These are phyloP conservation scores for Gentiana dahurica DNA, from an alignment of 257 asterid species.

Conservation along the genomic window DNA sequence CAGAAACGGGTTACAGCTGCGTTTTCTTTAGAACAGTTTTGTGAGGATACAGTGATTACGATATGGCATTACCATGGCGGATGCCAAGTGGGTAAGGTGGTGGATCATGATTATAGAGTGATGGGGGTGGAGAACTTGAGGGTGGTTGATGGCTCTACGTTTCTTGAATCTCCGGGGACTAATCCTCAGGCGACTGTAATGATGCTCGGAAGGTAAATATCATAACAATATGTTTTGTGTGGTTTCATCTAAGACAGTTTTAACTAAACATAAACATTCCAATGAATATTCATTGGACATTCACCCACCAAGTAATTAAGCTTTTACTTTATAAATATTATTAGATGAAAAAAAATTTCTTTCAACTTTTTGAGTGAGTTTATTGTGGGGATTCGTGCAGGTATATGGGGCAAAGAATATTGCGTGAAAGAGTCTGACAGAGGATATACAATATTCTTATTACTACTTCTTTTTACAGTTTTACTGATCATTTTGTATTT, in stretches of 20 bases:
- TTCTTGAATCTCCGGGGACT: constrained; percentile 54
- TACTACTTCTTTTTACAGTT: too few relatives aligned
- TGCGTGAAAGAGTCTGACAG: constrained; percentile 12
- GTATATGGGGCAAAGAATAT: constrained; percentile 59
- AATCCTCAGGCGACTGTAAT: constrained; percentile 90
- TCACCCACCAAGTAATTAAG: too few relatives aligned
- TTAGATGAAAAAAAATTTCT: too few relatives aligned
- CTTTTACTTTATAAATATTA: neutral
- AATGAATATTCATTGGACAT: too few relatives aligned
- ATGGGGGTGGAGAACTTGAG: constrained; percentile 57
- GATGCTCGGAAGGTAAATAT: constrained; percentile 79
- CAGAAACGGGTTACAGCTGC: constrained; percentile 16
- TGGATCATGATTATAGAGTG: constrained; percentile 20
- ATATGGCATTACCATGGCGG: constrained; percentile 96
- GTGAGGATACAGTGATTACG: constrained; percentile 60
- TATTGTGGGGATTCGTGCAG: constrained; percentile 25
- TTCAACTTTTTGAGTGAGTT: neutral
- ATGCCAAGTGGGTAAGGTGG: constrained; percentile 37
- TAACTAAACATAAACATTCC: too few relatives aligned
- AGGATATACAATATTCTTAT: neutral
- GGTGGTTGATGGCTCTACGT: constrained; percentile 74
- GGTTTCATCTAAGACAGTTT: too few relatives aligned
- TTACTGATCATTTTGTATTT: too few relatives aligned
- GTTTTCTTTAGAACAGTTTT: constrained; percentile 46
- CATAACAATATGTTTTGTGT: too few relatives aligned